Base-by-base conservation (phyloP, 1,284 basidiomycete genomes). In the Ustilago esculenta region DNA sequence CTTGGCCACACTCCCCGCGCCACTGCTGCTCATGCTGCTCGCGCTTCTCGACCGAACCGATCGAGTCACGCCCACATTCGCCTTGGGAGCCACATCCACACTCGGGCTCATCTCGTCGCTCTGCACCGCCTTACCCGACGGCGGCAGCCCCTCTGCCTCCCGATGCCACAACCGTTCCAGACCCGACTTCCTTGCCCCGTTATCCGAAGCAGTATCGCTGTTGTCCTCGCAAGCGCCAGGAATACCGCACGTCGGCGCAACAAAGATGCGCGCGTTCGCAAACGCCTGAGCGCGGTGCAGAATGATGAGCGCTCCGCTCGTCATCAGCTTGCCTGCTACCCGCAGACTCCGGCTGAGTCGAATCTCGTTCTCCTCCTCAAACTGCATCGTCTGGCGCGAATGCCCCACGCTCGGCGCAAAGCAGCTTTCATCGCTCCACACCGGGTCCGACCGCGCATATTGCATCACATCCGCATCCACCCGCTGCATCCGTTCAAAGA, bases 201-300 rank as follows among this genome's bases (percentile, higher is more conserved):
- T 24, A 44, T 72, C 60, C 9, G 66, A 73, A 8, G 66, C 58
- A 12, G 55, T 57, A 29, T 72, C 68, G 37, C 59, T 59, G 30
- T 45, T 44, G 25, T 65, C 61, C 35, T 65, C 63, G 51, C 59
- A 72, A 1, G 70, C 66, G 21, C 71, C 68, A 11, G 75, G 75
- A 25, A 77, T 66, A 8, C 75, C 73, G 32, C 75, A 77, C 11
- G 73, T 73, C 1, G 73, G 73, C 25, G 52, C 48, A 23, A 77
- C 67, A 53, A 77, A 77, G 60, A 77, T 71, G 23, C 61, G 39
- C 17, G 75, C 75, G 34, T 76, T 75, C 20, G 73, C 73, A 32
- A 74, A 77, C 2, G 75, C 75, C 47, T 76, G 73, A 1, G 74
- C 68, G 11, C 75, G 48, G 40, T 77, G 75, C 20, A 77, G 36